Percentiles rank a stretch among this genome's conserved stretches.
Conservation (phyloP, 345 rosid genomes). For the Pugionium cornutum region DNA sequence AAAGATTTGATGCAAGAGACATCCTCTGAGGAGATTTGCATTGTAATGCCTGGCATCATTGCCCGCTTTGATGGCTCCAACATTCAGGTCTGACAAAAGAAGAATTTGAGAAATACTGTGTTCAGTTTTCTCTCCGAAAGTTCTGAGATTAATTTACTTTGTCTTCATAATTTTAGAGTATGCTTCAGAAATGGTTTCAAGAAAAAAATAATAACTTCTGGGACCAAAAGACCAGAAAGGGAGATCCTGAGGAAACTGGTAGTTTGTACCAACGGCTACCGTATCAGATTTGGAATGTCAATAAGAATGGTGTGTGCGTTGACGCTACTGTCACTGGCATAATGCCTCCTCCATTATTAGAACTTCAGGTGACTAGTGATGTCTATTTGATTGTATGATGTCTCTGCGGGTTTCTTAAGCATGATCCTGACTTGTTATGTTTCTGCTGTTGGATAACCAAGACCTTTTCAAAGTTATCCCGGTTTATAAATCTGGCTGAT, state of each 20-base stretch:
- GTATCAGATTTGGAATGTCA: conserved; percentile 87
- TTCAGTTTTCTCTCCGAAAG: not conserved
- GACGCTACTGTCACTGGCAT: conserved; percentile 90
- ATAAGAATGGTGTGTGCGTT: conserved; percentile 72
- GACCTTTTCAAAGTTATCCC: conserved; percentile 49
- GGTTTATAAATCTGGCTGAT: conserved; percentile 82
- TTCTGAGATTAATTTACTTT: conserved; percentile 10
- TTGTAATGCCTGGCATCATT: conserved; percentile 71
- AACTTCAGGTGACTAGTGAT: conserved; percentile 63
- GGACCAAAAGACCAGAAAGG: conserved; percentile 59
- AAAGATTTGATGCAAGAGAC: conserved; percentile 62
- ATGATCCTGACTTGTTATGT: conserved; percentile 10
- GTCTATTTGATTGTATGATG: conserved; percentile 4
- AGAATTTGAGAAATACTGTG: not conserved
- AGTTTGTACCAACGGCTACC: conserved; percentile 54
- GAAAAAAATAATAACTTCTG: conserved; percentile 63
- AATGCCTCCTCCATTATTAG: conserved; percentile 93
- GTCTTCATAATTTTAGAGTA: conserved; percentile 46
- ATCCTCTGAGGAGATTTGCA: conserved; percentile 68
- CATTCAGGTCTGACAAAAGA: conserved; percentile 53
- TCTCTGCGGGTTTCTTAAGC: not conserved
- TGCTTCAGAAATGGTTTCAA: conserved; percentile 70
- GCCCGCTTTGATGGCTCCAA: conserved; percentile 86
- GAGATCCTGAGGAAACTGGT: conserved; percentile 48
- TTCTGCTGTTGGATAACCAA: conserved; percentile 26